Base-by-base conservation (phyloP, 495 filamentous ascomycete species). In the Hyaloscypha hepaticicola region DNA sequence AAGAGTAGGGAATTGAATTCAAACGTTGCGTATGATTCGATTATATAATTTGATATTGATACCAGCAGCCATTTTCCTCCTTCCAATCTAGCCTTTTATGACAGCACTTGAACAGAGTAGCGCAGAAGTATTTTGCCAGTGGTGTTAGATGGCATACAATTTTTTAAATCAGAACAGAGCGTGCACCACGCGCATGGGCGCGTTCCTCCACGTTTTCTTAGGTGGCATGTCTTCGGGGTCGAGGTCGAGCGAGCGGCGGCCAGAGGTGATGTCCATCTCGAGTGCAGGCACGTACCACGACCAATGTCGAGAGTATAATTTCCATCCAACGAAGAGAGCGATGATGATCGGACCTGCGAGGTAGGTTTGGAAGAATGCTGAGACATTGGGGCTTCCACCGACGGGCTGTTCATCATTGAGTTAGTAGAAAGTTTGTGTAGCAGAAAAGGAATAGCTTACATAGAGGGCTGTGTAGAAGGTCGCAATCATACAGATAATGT, bases 401-500 rank as follows among this genome's bases (percentile, higher is more conserved):
- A 95, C 78, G 2, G 95, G 94, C 50, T 61, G 25, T 27, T 48
- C 22, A 5, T 1, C 22, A 16, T 34, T 63, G 26, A 22, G 27
- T 29, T 64, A 56, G 61, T 19, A 33, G 21, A 16, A 11, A 24
- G 34, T 14, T 5, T 31, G 33, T 16, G 19, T 45, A 11, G 38
- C 19, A 7, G 22, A 29, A 12, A 29, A 22, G 21, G 33, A 22
- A 25, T 8, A 50, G 50, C 61, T 58, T 50, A 64, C 61, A 60
- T 87, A 91, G 14, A 93, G 87, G 26, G 90, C 92, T 33, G 88
- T 89, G 92, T 94, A 98, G 79, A 98, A 96, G 70, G 97, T 93
- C 12, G 91, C 93, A 58, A 94, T 73, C 25, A 98, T 82, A 24
- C 97, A 89, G 19, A 96, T 77, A 26, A 81, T 61, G 74, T 96